Percentiles rank a stretch among this genome's conserved stretches.
Evolutionary conservation across 495 filamentous ascomycete genomes (phyloP).

Genomic region (Xylaria grammica): DNA sequence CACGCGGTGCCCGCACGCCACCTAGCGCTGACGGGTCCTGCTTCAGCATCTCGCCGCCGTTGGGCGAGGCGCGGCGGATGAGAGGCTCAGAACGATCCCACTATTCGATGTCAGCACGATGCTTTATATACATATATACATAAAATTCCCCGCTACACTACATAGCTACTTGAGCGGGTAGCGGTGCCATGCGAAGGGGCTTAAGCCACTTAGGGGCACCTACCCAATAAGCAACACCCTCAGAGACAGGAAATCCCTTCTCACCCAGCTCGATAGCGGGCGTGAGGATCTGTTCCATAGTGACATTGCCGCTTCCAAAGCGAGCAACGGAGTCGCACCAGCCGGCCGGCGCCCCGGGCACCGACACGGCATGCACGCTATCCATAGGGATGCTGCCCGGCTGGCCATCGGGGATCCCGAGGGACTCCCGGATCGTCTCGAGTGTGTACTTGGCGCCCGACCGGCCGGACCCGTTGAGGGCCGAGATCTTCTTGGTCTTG

Average conservation of each 20-base stretch:
- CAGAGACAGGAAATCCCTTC: constrained; percentile 86
- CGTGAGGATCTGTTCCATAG: constrained; percentile 74
- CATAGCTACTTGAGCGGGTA: background rate
- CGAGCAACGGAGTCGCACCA: constrained; percentile 92
- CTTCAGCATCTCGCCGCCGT: constrained; percentile 85
- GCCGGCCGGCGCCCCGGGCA: constrained; percentile 89
- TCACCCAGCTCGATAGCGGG: constrained; percentile 89
- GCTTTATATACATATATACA: background rate
- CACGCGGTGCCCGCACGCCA: constrained; percentile 68
- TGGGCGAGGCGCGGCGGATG: constrained; percentile 77
- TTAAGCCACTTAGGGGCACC: constrained; percentile 36
- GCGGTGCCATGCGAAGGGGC: background rate
- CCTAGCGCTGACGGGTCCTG: constrained; percentile 65
- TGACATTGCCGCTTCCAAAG: constrained; percentile 88
- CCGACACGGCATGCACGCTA: constrained; percentile 81
- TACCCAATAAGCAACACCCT: constrained; percentile 74
- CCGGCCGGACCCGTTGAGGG: constrained; percentile 90
- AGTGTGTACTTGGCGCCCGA: constrained; percentile 72
- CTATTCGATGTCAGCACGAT: constrained; percentile 16
- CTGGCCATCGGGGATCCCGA: constrained; percentile 68
- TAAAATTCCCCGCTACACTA: too few relatives aligned
- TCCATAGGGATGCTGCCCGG: constrained; percentile 71
- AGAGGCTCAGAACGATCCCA: constrained; percentile 35
- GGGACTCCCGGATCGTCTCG: constrained; percentile 67
- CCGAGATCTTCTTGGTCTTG: constrained; percentile 77